Base-by-base conservation (phyloP, 495 filamentous ascomycete genomes). In the Neurospora tetraspora region DNA sequence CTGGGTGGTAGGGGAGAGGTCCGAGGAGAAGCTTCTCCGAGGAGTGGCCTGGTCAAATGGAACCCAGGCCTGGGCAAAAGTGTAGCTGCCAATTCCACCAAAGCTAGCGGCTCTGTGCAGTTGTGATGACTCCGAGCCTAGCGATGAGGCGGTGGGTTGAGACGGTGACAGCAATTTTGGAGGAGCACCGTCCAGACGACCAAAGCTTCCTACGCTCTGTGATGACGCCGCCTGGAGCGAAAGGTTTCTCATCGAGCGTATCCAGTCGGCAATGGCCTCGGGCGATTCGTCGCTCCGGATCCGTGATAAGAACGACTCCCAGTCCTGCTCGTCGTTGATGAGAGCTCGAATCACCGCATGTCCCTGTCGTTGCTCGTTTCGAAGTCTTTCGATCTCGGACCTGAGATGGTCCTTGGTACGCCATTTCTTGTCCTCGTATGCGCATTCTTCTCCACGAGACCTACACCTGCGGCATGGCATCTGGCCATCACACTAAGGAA, bases 351-450 rank as follows among this genome's bases (percentile, higher is more conserved):
- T 76, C 10, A 80, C 39, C 0, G 77, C 77, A n/a, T 77, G 73
- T 23, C 74, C 74, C 43, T 76, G 77, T 11, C 75, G 78, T 37
- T 80, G 77, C 27, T 79, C 78, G 2, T 72, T 69, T 43, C 77
- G 74, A 39, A 80, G 72, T 12, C 77, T 73, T 70, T 79, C 76
- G 16, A 80, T 79, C 70, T 80, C 78, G 39, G 76, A 79, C 27
- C 78, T 73, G n/a, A 80, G 65, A 47, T 80, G 78, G 71, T 79
- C 78, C 71, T 80, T 80, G 36, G 78, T 80, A 23, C 78, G 71
- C 77, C 76, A 79, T 69, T 78, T 80, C 53, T 80, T 79, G 73
- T 79, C 78, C 36, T 80, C 77, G 69, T 79, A 80, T 7, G 71
- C 61, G 70, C 78, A 80, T 71, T 80, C 78, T 36, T 80, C 78